phyloP scores from a whole-genome alignment of 2,329 filamentous ascomycete species.

The Aspergillus ibericus region DNA sequence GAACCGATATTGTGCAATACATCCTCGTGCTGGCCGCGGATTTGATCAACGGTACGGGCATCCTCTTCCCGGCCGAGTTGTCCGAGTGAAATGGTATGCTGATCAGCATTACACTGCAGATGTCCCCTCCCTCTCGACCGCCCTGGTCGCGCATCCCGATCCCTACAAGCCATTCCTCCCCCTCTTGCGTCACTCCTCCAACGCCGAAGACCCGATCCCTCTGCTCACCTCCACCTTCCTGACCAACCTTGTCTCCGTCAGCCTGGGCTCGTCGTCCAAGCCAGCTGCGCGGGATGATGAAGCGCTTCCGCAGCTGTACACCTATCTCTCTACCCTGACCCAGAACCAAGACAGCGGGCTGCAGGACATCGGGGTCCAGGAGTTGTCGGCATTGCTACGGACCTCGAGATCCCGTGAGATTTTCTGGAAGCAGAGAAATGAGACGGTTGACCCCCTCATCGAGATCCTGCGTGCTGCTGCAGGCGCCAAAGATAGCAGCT shows the following conservation, averaged over 20 bases:
- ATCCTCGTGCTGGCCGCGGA: constrained; percentile 87
- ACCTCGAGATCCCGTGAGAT: constrained; percentile 71
- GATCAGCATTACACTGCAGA: constrained; percentile 52
- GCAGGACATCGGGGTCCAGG: constrained; percentile 92
- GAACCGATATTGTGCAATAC: constrained; percentile 90
- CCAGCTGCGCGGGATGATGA: constrained; percentile 63
- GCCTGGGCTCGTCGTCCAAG: constrained; percentile 62
- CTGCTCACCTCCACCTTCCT: constrained; percentile 87
- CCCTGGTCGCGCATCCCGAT: constrained; percentile 69
- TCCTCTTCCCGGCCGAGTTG: neutral
- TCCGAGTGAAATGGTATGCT: neutral
- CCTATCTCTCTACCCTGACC: constrained; percentile 79
- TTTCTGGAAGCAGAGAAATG: constrained; percentile 88
- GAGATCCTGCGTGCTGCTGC: constrained; percentile 76
- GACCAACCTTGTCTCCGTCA: constrained; percentile 70
- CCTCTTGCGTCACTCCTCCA: constrained; percentile 78
- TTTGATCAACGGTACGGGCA: constrained; percentile 71
- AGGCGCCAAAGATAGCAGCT: constrained; percentile 69
- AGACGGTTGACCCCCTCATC: constrained; percentile 79
- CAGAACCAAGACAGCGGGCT: constrained; percentile 84
- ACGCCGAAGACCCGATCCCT: constrained; percentile 82
- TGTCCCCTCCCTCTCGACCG: constrained; percentile 73
- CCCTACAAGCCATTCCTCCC: constrained; percentile 77
- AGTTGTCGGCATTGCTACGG: constrained; percentile 82
- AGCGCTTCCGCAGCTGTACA: constrained; percentile 78